Evolutionary conservation across 2,329 filamentous ascomycete species (phyloP).

Genomic region (Ceratocystis eucalypticola): DNA sequence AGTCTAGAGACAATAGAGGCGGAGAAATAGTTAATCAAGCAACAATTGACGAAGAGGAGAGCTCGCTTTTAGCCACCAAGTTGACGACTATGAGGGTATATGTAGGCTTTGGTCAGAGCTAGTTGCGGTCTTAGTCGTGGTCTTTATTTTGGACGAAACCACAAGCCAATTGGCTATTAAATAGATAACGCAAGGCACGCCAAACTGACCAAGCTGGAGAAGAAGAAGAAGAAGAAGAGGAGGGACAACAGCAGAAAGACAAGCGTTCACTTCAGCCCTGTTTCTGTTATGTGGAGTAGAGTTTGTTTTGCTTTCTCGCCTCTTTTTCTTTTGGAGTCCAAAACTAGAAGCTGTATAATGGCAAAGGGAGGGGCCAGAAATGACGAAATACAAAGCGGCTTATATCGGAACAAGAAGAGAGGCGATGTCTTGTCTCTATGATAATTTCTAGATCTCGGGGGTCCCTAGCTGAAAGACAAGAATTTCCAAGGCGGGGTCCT

Average conservation of each 20-base stretch:
- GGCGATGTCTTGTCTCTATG: not conserved
- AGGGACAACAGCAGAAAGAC: no score
- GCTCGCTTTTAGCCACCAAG: not conserved
- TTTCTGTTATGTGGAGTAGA: no score
- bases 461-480: not conserved
- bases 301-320: no score
- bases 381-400: not conserved
- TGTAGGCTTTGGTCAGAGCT: no score
- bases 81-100: no score
- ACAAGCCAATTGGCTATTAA: not conserved
- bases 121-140: not conserved
- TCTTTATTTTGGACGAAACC: not conserved
- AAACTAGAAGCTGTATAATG: not conserved
- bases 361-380: not conserved
- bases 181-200: not conserved
- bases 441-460: not conserved
- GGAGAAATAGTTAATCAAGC: not conserved
- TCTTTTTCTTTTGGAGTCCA: not conserved
- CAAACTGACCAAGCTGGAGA: not conserved
- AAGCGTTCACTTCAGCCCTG: no score
- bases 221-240: no score
- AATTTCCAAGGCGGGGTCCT: no score
- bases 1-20: not conserved
- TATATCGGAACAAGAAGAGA: not conserved
- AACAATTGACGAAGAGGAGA: not conserved